Evolutionary conservation across 345 rosid species (phyloP).

Genomic region (Boechera retrofracta): DNA sequence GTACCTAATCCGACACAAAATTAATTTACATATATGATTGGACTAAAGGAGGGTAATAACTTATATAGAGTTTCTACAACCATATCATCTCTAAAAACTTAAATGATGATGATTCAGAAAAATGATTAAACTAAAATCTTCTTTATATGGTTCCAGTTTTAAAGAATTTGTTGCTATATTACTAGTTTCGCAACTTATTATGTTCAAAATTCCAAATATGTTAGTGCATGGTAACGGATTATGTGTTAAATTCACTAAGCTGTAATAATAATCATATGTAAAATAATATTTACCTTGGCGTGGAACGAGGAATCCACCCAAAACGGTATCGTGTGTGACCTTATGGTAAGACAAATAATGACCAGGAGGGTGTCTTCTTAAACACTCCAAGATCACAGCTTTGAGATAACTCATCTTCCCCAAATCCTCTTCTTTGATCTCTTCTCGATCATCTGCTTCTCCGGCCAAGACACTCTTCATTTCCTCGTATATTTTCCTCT

Average conservation of each 20-base stretch:
- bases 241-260: neutral
- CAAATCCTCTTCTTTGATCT: conserved; percentile 43
- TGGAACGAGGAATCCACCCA: conserved; percentile 45
- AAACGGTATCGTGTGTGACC: conserved; percentile 44
- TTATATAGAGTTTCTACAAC: neutral
- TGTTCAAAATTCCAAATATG: neutral
- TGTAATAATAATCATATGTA: neutral
- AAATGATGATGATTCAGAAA: neutral
- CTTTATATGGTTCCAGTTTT: neutral
- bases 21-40: neutral
- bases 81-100: neutral
- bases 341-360: conserved; percentile 46
- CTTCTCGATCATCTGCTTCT: conserved; percentile 27
- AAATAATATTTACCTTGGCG: conserved; percentile 30
- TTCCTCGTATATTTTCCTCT: conserved; percentile 40
- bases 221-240: neutral
- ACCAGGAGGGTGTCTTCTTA: conserved; percentile 50
- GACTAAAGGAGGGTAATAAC: neutral
- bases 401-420: conserved; percentile 41
- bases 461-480: conserved; percentile 25
- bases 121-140: no score
- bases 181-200: neutral
- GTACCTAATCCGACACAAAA: conserved; percentile 34
- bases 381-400: conserved; percentile 48
- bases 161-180: neutral